These are phyloP conservation scores for Cubamyces lactineus DNA, from an alignment of 768 basidiomycete species.

Conservation along the genomic window DNA sequence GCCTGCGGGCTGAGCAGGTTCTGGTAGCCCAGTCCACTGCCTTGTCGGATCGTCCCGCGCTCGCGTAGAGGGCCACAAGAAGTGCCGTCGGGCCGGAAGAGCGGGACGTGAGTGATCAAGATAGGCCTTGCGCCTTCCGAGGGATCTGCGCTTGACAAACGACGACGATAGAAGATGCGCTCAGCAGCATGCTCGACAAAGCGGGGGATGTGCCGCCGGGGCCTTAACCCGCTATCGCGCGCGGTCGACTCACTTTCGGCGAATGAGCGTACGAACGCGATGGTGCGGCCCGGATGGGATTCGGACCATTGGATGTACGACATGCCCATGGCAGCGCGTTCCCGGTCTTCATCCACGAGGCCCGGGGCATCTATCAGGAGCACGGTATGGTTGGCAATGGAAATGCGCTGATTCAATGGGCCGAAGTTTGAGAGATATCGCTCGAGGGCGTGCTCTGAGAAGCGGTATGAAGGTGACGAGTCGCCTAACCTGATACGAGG, in stretches of 20 bases:
- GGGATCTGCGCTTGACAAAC: conserved; percentile 3
- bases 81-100: conserved; percentile 68
- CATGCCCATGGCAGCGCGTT: conserved; percentile 47
- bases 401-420: conserved; percentile 61
- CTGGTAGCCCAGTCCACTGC: conserved; percentile 80
- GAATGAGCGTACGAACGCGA: conserved; percentile 45
- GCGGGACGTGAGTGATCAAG: conserved; percentile 88
- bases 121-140: conserved; percentile 52
- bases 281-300: conserved; percentile 49
- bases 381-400: conserved; percentile 72
- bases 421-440: conserved; percentile 83
- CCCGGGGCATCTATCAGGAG: conserved; percentile 74
- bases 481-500: conserved; percentile 34
- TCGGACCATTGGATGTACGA: conserved; percentile 50
- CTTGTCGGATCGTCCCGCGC: conserved; percentile 69
- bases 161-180: not conserved
- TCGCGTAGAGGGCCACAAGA: conserved; percentile 82
- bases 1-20: conserved; percentile 76
- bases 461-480: conserved; percentile 25
- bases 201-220: not conserved
- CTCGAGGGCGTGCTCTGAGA: conserved; percentile 29
- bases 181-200: not conserved
- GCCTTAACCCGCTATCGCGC: not conserved
- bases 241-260: conserved; percentile 43
- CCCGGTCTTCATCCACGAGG: conserved; percentile 72